Conservation (phyloP, 495 filamentous ascomycete genomes). For the Podospora pseudoanserina region DNA sequence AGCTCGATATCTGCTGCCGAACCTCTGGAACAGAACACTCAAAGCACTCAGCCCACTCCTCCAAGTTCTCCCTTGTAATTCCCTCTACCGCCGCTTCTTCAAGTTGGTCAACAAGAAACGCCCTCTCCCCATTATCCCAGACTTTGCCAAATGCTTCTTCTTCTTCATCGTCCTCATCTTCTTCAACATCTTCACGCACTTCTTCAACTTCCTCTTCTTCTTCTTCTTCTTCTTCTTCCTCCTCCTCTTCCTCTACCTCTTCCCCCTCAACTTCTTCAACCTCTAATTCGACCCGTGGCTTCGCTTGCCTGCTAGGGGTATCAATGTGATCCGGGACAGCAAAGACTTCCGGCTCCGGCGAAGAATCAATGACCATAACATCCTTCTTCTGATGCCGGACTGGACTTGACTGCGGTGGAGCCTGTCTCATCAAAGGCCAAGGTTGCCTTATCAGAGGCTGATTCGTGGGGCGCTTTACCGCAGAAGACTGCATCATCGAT, state of each 20-base stretch:
- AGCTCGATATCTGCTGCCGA: neutral
- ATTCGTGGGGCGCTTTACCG: neutral
- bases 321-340: neutral
- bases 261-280: neutral
- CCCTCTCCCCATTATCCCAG: neutral
- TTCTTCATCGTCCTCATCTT: neutral
- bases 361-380: neutral
- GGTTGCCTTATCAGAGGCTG: neutral
- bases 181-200: neutral
- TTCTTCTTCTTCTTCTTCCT: neutral
- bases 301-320: neutral
- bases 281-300: neutral
- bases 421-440: too few relatives aligned
- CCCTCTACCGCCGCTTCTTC: neutral
- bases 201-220: neutral
- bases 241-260: neutral
- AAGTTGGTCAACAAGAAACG: neutral
- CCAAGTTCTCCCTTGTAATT: neutral
- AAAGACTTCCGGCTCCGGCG: neutral
- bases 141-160: neutral
- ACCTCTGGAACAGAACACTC: neutral
- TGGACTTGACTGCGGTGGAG: neutral
- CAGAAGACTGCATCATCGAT: neutral
- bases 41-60: neutral
- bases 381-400: neutral